These are phyloP conservation scores for Saitoella complicata DNA, from an alignment of 805 yeast genomes.

Conservation along the genomic window DNA sequence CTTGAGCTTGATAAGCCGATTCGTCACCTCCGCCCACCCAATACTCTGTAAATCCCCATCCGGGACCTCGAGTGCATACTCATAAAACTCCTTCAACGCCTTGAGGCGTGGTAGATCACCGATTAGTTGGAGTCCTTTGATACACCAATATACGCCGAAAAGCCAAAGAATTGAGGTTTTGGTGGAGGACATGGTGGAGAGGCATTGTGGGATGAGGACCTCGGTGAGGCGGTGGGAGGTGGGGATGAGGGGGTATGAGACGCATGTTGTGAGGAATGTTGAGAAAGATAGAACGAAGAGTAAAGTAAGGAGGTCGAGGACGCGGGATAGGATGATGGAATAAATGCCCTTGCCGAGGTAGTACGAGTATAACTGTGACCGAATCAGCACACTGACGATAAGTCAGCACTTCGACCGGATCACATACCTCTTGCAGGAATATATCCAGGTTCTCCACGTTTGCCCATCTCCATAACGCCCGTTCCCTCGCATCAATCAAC, in stretches of 20 bases:
- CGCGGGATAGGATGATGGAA: conserved; percentile 54
- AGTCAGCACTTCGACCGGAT: background rate
- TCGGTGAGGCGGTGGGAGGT: conserved; percentile 21
- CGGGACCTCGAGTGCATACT: conserved; percentile 26
- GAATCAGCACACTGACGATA: conserved; percentile 9
- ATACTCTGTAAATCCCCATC: conserved; percentile 72
- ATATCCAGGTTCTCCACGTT: conserved; percentile 82
- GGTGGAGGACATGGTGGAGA: conserved; percentile 24
- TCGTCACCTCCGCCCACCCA: conserved; percentile 78
- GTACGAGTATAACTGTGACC: conserved; percentile 42
- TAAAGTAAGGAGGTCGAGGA: conserved; percentile 55
- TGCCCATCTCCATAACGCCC: conserved; percentile 93
- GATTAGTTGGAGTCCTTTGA: conserved; percentile 28
- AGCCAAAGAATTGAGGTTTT: conserved; percentile 50
- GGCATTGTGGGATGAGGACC: conserved; percentile 33
- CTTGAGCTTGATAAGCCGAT: conserved; percentile 52
- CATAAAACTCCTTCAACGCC: conserved; percentile 66
- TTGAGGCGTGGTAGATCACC: conserved; percentile 48
- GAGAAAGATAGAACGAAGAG: conserved; percentile 67
- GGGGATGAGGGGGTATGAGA: conserved; percentile 41
- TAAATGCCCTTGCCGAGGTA: conserved; percentile 72
- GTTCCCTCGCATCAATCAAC: conserved; percentile 44
- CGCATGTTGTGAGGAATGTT: conserved; percentile 65
- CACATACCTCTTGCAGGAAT: conserved; percentile 48
- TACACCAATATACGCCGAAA: conserved; percentile 31